Evolutionary conservation across 1,139 yeast species (phyloP).

Genomic region (Pichia sp.): DNA sequence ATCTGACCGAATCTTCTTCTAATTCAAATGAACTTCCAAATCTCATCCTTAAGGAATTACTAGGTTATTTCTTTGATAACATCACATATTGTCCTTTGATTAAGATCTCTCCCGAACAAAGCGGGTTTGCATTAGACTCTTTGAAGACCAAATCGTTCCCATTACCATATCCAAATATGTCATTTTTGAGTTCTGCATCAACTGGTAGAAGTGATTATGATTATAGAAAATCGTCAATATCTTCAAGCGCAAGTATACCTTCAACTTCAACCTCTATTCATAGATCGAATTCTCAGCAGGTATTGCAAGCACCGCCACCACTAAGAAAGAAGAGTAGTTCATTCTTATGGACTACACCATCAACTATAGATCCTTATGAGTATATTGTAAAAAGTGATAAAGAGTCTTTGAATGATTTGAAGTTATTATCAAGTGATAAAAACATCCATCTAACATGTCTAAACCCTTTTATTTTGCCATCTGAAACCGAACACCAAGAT

Average conservation of each 20-base stretch:
- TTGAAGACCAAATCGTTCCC: conserved; percentile 9
- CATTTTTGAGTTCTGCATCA: conserved; percentile 15
- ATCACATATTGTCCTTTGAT: conserved; percentile 56
- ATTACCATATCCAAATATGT: conserved; percentile 30
- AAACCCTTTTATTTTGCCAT: conserved; percentile 29
- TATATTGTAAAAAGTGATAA: conserved; percentile 26
- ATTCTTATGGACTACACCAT: conserved; percentile 27
- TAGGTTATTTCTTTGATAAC: conserved; percentile 61
- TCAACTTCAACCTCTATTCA: conserved; percentile 1
- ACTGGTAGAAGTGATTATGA: conserved; percentile 1
- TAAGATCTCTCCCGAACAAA: conserved; percentile 26
- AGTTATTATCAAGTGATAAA: conserved; percentile 14
- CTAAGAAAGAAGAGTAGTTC: conserved; percentile 29
- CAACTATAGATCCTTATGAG: conserved; percentile 35
- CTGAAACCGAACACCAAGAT: neutral
- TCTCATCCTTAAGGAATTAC: conserved; percentile 35
- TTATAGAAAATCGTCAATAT: neutral
- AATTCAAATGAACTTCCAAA: conserved; percentile 16
- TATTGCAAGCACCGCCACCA: conserved; percentile 11
- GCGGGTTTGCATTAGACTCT: conserved; percentile 21
- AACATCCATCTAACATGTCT: conserved; percentile 16
- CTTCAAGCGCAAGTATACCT: conserved; percentile 1
- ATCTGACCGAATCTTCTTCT: conserved; percentile 6
- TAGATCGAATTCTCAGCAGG: conserved; percentile 8
- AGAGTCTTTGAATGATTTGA: conserved; percentile 24